phyloP scores from a whole-genome alignment of 1,284 basidiomycete genomes.

The Dichomitus squalens region DNA sequence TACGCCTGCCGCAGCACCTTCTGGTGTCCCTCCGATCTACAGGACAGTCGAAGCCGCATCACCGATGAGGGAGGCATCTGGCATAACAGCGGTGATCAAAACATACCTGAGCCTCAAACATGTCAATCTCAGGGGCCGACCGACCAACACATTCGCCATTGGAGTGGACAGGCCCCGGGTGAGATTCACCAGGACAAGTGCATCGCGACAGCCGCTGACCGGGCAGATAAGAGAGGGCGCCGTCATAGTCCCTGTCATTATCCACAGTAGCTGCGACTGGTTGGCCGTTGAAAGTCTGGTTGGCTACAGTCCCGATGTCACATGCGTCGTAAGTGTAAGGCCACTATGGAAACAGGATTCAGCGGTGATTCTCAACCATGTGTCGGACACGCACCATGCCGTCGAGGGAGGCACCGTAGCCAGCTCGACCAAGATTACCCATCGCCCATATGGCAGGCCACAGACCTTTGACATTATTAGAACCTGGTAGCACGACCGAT shows the following conservation, averaged over 20 bases:
- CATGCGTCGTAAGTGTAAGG: slow-evolving; percentile 58
- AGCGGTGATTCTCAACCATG: neutral
- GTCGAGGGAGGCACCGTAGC: slow-evolving; percentile 60
- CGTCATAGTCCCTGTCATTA: slow-evolving; percentile 40
- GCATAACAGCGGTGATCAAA: neutral
- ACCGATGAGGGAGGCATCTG: no score
- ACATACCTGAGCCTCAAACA: slow-evolving; percentile 55
- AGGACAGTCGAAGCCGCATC: neutral
- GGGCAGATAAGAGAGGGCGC: slow-evolving; percentile 63
- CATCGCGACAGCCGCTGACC: slow-evolving; percentile 81
- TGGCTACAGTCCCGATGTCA: slow-evolving; percentile 59
- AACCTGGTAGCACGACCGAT: slow-evolving; percentile 78
- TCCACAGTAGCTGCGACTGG: slow-evolving; percentile 41
- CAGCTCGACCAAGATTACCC: slow-evolving; percentile 37
- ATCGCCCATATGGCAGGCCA: slow-evolving; percentile 58
- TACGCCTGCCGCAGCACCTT: slow-evolving; percentile 35
- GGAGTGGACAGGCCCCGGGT: slow-evolving; percentile 71
- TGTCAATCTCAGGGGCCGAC: slow-evolving; percentile 82
- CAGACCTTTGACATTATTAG: slow-evolving; percentile 51
- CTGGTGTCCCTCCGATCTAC: neutral
- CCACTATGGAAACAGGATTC: slow-evolving; percentile 34
- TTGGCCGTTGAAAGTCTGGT: slow-evolving; percentile 44
- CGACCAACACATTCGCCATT: slow-evolving; percentile 39
- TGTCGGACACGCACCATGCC: slow-evolving; percentile 39
- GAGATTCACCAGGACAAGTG: slow-evolving; percentile 76